These are phyloP conservation scores for Sporobolomyces phaffii DNA, from an alignment of 768 basidiomycete genomes.

Conservation along the genomic window DNA sequence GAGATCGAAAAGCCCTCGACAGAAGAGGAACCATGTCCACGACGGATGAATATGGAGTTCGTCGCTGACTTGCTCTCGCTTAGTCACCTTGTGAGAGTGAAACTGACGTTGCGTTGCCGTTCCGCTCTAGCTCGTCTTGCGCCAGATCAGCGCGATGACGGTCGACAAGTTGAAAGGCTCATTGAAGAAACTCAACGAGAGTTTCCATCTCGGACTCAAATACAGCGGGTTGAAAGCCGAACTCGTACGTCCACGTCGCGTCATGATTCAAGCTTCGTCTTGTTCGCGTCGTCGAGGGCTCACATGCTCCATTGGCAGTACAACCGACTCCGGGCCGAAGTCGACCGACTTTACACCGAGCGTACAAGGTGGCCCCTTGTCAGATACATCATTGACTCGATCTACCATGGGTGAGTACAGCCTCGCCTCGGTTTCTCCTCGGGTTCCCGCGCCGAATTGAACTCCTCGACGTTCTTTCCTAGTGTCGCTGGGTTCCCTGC, in stretches of 20 bases:
- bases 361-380: background rate
- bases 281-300: too few species aligned
- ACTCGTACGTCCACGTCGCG: constrained; percentile 9
- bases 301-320: background rate
- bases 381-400: background rate
- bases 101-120: too few species aligned
- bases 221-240: constrained; percentile 28
- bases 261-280: too few species aligned
- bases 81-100: too few species aligned
- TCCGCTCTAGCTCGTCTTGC: background rate
- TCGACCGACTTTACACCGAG: background rate
- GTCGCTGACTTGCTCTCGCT: too few species aligned
- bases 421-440: too few species aligned
- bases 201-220: background rate
- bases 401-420: background rate
- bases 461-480: too few species aligned
- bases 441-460: too few species aligned
- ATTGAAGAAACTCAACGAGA: constrained; percentile 15
- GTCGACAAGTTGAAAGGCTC: constrained; percentile 34
- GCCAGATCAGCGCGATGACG: constrained; percentile 8
- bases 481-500: too few species aligned
- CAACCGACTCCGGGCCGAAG: background rate
- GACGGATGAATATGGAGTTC: background rate
- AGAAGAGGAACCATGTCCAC: background rate
- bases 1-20: background rate